Base-by-base conservation (phyloP, 768 basidiomycete species). In the Russula sp. region DNA sequence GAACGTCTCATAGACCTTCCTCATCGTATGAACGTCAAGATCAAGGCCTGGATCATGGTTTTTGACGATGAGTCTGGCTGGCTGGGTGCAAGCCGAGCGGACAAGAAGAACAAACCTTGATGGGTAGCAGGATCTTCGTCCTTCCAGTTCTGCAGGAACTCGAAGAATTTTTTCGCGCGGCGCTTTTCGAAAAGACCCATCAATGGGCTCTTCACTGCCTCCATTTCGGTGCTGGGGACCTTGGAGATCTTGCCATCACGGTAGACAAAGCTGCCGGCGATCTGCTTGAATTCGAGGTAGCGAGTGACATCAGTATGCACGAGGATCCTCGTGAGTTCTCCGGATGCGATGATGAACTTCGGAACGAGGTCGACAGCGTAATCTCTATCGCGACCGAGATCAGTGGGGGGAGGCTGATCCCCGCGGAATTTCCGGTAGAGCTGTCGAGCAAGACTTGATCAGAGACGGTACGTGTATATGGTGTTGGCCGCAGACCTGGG, bases 111-210 rank as follows among this genome's bases (percentile, higher is more conserved):
- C 79, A 58, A 37, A 91, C 97, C 96, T 78, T 97, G 93, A 73
- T 99, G 96, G 20, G 96, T 98, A 20, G 87, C 79, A n/a, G 94
- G 91, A 73, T 98, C 94, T 0, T 91, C 88, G 70, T 98, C 95
- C 75, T 82, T 92, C 94, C 94, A 98, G 65, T 80, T 82, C 78
- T 99, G 97, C 67, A 99, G 75, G 77, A 95, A 99, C 75, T 91
- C 87, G 72, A 99, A 98, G 80, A 99, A 99, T 74, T 95, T 97
- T 84, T 95, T 97, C 18, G 96, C 96, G 44, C 97, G 81, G 66
- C 94, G 81, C 79, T 99, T 99, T 83, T 99, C 97, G 69, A 98
- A 98, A 44, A 98, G 78, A n/a, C 97, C 97, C 95, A 99, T 98
- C 70, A 99, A 80, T 39, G 94, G 90, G 70, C 91, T 94, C 76